Evolutionary conservation across 805 yeast species (phyloP), one percentile per base, ranked within the genome.

Genomic region (Myxozyma sirexii): DNA sequence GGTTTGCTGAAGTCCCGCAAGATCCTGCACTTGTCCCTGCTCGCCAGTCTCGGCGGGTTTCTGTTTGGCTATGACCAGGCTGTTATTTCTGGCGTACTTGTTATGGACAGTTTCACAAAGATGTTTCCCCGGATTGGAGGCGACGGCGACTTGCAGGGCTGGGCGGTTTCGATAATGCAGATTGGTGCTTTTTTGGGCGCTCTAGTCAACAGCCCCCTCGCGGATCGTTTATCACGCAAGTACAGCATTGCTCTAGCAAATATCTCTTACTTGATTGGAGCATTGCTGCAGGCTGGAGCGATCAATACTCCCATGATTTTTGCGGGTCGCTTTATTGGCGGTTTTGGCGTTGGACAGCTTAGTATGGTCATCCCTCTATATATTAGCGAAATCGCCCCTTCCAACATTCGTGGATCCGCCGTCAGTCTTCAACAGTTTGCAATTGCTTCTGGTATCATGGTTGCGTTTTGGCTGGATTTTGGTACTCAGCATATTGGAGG

Each of bases 331-430:
- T 79, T 79, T 45, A 68, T 82, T 45, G 75, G 82, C 26, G 86
- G 86, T 5, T 46, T 82, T 7, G 84, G 84, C 26, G 79, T 81
- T 50, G 87, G 86, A 2, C 79, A 79, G 21, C 74, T 82, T 47
- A 76, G 84, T 2, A 77, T 78, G 69, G 70, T 80, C 58, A 80
- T 81, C 0, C 84, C 84, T 4, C 42, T 68, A 17, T 68, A 66
- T 57, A 67, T 67, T 38, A 63, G 69, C 15, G 72, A 69, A 37
- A 39, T 68, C 15, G 62, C 70, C 15, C 70, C 69, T 2, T 67
- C 70, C 13, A 48, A 59, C 31, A 53, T 69, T 23, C 64, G 72
- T 45, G 72, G 72, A 15, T 59, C 64, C 7, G 61, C 68, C 4
- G 63, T 69, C 42, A 54, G 66, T 50, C 63, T 55, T 24, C 72